Percentiles rank a stretch among this genome's conserved stretches.
phyloP scores from a whole-genome alignment of 1,139 yeast genomes.

The Sugiyamaella castrensis region DNA sequence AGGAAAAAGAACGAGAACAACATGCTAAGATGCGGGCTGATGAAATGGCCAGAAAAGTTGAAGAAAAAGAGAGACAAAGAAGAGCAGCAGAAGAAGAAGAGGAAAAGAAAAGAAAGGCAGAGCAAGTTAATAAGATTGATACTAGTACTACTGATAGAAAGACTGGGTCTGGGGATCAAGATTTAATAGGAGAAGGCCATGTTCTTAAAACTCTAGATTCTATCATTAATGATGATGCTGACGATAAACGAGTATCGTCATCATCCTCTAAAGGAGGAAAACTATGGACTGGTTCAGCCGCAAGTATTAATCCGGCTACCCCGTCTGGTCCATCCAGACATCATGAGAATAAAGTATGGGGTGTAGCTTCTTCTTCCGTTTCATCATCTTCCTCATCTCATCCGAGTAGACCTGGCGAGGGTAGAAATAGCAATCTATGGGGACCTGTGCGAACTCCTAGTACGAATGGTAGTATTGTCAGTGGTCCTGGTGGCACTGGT shows the following conservation, averaged over 20 bases:
- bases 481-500: background rate
- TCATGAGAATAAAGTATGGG: slow-evolving; percentile 8
- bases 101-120: slow-evolving; percentile 11
- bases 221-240: slow-evolving; percentile 19
- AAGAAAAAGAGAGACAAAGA: slow-evolving; percentile 24
- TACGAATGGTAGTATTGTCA: background rate
- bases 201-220: slow-evolving; percentile 20
- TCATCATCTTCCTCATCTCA: background rate
- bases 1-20: slow-evolving; percentile 33
- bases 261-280: slow-evolving; percentile 1
- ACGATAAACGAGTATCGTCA: slow-evolving; percentile 5
- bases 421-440: slow-evolving; percentile 11
- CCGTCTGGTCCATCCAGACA: background rate
- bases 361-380: background rate
- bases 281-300: slow-evolving; percentile 3
- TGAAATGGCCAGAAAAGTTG: slow-evolving; percentile 32
- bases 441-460: slow-evolving; percentile 12
- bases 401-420: slow-evolving; percentile 1
- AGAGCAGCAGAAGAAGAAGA: slow-evolving; percentile 11
- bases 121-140: slow-evolving; percentile 3
- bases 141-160: slow-evolving; percentile 8
- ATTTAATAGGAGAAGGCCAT: slow-evolving; percentile 15
- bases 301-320: background rate
- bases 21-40: slow-evolving; percentile 33
- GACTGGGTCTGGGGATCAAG: background rate